These are phyloP conservation scores for Jacaranda copaia DNA, from an alignment of 257 asterid species.

Conservation along the genomic window DNA sequence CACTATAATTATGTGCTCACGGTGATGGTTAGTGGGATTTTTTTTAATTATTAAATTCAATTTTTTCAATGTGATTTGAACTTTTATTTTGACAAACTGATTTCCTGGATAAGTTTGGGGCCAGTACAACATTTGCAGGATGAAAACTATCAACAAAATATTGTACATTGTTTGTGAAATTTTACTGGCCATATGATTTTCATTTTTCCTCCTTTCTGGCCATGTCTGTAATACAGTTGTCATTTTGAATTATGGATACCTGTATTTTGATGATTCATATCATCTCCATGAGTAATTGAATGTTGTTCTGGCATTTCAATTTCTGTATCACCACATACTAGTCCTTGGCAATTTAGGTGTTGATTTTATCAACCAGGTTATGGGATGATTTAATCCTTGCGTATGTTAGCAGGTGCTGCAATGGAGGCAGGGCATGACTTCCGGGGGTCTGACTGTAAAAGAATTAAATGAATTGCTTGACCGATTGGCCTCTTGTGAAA, in stretches of 20 bases:
- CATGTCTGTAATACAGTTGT: not conserved
- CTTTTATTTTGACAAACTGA: not conserved
- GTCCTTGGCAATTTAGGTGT: slow-evolving; percentile 7
- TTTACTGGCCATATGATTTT: not conserved
- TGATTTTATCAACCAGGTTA: not conserved
- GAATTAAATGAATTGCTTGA: slow-evolving; percentile 87
- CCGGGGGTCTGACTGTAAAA: slow-evolving; percentile 77
- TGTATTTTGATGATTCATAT: not conserved
- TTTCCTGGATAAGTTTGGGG: slow-evolving; percentile 7
- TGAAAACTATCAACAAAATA: not conserved
- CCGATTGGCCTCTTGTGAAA: slow-evolving; percentile 78
- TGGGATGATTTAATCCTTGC: slow-evolving; percentile 25
- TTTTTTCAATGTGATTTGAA: not conserved
- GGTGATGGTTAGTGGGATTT: not conserved
- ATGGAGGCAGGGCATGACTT: slow-evolving; percentile 80
- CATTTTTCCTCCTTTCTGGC: not conserved
- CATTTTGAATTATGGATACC: not conserved
- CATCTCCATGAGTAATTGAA: slow-evolving; percentile 1
- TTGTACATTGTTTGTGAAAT: not conserved
- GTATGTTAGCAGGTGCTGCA: slow-evolving; percentile 68
- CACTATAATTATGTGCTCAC: not conserved
- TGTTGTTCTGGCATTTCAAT: not conserved
- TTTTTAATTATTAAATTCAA: not conserved
- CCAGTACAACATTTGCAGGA: not conserved
- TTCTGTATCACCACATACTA: not conserved